Evolutionary conservation across 371 early-diverging fungal species (phyloP).

Genomic region (Rhizopus delemar): DNA sequence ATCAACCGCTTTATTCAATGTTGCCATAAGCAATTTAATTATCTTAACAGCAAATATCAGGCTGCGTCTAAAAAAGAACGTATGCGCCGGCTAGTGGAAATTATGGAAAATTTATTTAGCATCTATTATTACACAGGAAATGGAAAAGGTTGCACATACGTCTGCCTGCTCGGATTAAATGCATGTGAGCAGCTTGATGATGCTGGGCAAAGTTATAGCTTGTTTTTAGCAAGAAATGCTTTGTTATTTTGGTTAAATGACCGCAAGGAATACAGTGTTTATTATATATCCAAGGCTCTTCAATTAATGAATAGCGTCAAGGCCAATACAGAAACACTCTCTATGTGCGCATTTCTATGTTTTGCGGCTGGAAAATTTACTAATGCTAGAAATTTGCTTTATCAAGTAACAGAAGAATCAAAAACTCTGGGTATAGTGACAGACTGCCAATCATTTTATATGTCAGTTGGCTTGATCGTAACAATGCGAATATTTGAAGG

Average conservation of each 20-base stretch:
- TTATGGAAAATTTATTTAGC: constrained; percentile 54
- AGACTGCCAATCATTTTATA: constrained; percentile 56
- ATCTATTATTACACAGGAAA: constrained; percentile 55
- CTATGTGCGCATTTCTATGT: constrained; percentile 48
- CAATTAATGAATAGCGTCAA: constrained; percentile 30
- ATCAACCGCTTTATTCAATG: constrained; percentile 28
- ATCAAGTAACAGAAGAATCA: constrained; percentile 44
- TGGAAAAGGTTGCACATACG: constrained; percentile 42
- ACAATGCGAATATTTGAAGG: constrained; percentile 64
- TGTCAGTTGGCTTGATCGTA: constrained; percentile 47
- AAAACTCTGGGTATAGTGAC: constrained; percentile 56
- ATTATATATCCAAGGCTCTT: constrained; percentile 49
- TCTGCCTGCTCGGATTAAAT: constrained; percentile 47
- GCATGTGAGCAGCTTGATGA: constrained; percentile 44
- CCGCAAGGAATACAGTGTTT: constrained; percentile 42
- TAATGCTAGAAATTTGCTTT: constrained; percentile 46
- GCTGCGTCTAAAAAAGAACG: constrained; percentile 28
- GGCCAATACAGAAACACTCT: constrained; percentile 40
- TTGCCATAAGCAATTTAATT: constrained; percentile 26
- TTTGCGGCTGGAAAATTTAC: constrained; percentile 53
- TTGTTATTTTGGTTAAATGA: constrained; percentile 54
- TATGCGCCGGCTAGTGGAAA: constrained; percentile 41
- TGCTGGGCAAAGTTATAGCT: constrained; percentile 39
- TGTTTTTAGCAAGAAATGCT: constrained; percentile 50
- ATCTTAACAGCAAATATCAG: not conserved